Evolutionary conservation across 2,329 filamentous ascomycete species (phyloP).

Genomic region (Fusarium sp.): DNA sequence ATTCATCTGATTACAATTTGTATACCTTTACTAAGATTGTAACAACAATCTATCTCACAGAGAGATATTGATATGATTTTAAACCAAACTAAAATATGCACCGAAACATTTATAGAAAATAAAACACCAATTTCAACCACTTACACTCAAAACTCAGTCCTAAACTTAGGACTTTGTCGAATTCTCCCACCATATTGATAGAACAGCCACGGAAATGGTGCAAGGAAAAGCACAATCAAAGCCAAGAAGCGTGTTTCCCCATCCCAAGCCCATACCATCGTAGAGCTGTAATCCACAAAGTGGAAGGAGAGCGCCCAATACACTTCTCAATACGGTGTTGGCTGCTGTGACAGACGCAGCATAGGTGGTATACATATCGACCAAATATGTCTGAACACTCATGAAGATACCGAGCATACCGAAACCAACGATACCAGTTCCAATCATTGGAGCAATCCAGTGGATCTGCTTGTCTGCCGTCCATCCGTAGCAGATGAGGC

Average conservation of each 20-base stretch:
- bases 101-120: background rate
- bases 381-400: background rate
- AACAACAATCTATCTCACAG: too few relatives aligned
- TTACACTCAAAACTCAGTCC: background rate
- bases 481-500: background rate
- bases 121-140: background rate
- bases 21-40: background rate
- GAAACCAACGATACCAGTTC: background rate
- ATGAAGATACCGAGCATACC: background rate
- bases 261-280: background rate
- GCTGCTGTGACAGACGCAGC: background rate
- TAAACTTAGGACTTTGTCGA: background rate
- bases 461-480: background rate
- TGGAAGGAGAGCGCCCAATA: background rate
- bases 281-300: background rate
- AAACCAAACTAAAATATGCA: background rate
- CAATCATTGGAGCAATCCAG: background rate
- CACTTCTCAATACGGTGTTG: background rate
- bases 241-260: background rate
- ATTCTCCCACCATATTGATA: background rate
- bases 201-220: background rate
- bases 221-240: background rate
- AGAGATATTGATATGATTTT: too few relatives aligned
- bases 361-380: background rate
- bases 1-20: background rate